phyloP scores from a whole-genome alignment of 2,329 filamentous ascomycete species.

The Xylaria sp. region DNA sequence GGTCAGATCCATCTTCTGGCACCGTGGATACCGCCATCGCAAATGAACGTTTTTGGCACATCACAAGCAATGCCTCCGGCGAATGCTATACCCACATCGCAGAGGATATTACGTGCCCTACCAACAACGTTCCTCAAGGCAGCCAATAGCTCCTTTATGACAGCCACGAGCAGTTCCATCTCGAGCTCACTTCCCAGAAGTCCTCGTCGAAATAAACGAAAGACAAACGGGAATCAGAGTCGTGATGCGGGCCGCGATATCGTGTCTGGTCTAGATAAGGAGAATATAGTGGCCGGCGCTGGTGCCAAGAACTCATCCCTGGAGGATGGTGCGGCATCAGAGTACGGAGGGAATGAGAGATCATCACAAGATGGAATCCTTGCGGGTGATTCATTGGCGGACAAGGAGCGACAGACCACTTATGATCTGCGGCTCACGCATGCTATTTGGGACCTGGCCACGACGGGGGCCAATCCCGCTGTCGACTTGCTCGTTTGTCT shows the following conservation, averaged over 20 bases:
- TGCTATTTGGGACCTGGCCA: conserved; percentile 90
- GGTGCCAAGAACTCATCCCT: conserved; percentile 28
- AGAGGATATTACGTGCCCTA: conserved; percentile 82
- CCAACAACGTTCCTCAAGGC: conserved; percentile 89
- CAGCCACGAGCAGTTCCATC: conserved; percentile 79
- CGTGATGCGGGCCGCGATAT: conserved; percentile 34
- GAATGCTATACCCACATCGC: conserved; percentile 83
- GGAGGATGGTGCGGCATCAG: conserved; percentile 47
- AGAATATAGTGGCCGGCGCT: conserved; percentile 38
- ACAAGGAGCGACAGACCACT: conserved; percentile 64
- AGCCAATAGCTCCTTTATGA: conserved; percentile 94
- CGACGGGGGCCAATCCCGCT: conserved; percentile 85
- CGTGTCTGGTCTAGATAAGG: conserved; percentile 43
- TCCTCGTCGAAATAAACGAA: conserved; percentile 56
- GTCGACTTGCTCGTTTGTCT: conserved; percentile 90
- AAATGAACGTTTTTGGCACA: conserved; percentile 73
- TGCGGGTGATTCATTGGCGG: conserved; percentile 55
- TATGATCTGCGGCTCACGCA: conserved; percentile 87
- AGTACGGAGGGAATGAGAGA: conserved; percentile 32
- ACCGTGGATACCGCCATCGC: conserved; percentile 94
- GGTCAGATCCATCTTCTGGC: conserved; percentile 91
- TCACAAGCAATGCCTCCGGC: conserved; percentile 71
- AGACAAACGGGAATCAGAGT: conserved; percentile 33
- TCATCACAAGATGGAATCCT: conserved; percentile 34
- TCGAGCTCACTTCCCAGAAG: conserved; percentile 70